These are phyloP conservation scores for Emmonsiellopsis sp. DNA, from an alignment of 2,329 filamentous ascomycete species.

Conservation along the genomic window DNA sequence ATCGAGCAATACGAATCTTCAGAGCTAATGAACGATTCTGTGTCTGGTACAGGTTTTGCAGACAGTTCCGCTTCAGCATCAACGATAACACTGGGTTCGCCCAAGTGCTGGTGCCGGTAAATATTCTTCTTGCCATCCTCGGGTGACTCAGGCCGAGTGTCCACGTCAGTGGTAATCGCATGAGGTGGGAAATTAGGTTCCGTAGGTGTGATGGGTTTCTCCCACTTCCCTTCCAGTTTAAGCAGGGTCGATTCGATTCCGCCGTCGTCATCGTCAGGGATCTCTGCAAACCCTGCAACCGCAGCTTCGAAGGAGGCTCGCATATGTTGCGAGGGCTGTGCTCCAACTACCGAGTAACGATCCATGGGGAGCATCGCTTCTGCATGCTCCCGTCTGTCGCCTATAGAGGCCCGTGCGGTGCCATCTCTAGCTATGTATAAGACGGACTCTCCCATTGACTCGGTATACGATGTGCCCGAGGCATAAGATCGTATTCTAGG, in stretches of 20 bases:
- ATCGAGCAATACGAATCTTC: constrained; percentile 67
- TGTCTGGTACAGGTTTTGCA: constrained; percentile 26
- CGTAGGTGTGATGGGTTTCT: constrained; percentile 36
- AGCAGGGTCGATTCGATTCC: constrained; percentile 86
- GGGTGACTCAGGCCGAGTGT: constrained; percentile 3
- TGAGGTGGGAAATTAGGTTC: not conserved
- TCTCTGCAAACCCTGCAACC: constrained; percentile 74
- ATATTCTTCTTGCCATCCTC: constrained; percentile 9
- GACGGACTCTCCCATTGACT: constrained; percentile 22
- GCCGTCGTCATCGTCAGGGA: constrained; percentile 81
- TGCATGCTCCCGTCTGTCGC: constrained; percentile 2
- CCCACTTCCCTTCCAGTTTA: constrained; percentile 83
- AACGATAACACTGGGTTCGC: not conserved
- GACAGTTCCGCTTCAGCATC: constrained; percentile 8
- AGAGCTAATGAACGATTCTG: constrained; percentile 47
- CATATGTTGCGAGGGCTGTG: constrained; percentile 47
- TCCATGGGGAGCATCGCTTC: constrained; percentile 23
- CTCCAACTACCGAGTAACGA: constrained; percentile 36
- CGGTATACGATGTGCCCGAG: constrained; percentile 28
- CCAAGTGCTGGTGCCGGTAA: not conserved
- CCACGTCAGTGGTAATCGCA: not conserved
- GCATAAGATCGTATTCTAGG: constrained; percentile 26
- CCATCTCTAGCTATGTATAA: constrained; percentile 17
- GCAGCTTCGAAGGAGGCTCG: constrained; percentile 76
- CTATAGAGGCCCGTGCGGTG: not conserved